A percentile compares a stretch with the other conserved stretches of the same genome.
These are phyloP conservation scores for Tolypocladium tundrense DNA, from an alignment of 2,329 filamentous ascomycete species.

Conservation along the genomic window DNA sequence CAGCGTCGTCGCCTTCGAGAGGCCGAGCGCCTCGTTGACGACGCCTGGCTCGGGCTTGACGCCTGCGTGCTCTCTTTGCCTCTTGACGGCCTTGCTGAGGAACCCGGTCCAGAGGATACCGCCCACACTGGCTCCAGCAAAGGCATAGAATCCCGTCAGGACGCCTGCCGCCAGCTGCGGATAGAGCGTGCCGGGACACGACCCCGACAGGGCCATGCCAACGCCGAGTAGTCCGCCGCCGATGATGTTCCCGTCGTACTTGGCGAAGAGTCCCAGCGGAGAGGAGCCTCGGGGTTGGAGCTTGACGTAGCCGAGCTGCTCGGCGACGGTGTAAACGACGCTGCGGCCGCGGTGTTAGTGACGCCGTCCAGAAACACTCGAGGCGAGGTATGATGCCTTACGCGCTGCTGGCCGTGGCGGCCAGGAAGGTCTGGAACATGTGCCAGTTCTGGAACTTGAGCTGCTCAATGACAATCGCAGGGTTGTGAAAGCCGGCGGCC, in stretches of 20 bases:
- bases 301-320: constrained; percentile 29
- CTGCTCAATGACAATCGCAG: constrained; percentile 49
- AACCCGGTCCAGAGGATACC: constrained; percentile 42
- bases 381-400: constrained; percentile 24
- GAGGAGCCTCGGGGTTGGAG: constrained; percentile 40
- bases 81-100: constrained; percentile 24
- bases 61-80: constrained; percentile 13
- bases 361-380: background rate
- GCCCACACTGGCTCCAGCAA: constrained; percentile 44
- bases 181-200: constrained; percentile 56
- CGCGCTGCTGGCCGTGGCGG: constrained; percentile 52
- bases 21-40: constrained; percentile 28
- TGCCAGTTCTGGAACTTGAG: constrained; percentile 51
- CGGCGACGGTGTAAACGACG: constrained; percentile 33
- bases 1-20: constrained; percentile 25
- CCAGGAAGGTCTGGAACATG: constrained; percentile 56
- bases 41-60: constrained; percentile 19
- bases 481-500: constrained; percentile 49
- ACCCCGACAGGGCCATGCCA: constrained; percentile 57
- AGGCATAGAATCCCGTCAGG: constrained; percentile 37
- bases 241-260: constrained; percentile 54
- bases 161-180: constrained; percentile 48
- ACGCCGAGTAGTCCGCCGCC: constrained; percentile 51
- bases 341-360: constrained; percentile 16
- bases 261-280: constrained; percentile 39